Percentiles rank a stretch among this genome's conserved stretches.
These are phyloP conservation scores for Meripilus lineatus DNA, from an alignment of 1,284 basidiomycete species.

Conservation along the genomic window DNA sequence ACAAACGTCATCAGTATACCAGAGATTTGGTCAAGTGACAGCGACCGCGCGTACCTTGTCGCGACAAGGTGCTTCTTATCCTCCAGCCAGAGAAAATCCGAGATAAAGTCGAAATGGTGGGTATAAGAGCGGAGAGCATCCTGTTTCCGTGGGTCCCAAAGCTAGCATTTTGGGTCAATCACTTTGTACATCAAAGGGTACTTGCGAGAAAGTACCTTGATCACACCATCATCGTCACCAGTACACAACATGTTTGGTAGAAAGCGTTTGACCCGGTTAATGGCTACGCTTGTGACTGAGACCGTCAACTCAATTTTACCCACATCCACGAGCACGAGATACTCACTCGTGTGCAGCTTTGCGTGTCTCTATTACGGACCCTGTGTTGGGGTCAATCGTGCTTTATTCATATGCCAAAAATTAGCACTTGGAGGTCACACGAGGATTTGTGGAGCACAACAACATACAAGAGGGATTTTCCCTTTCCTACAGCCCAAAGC, in stretches of 20 bases:
- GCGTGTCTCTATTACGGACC: conserved; percentile 58
- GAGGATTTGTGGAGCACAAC: conserved; percentile 1
- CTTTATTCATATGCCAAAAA: no score
- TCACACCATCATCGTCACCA: conserved; percentile 91
- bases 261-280: conserved; percentile 77
- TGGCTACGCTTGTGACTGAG: conserved; percentile 62
- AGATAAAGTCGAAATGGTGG: conserved; percentile 95
- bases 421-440: no score
- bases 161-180: conserved; percentile 34
- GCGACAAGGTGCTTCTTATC: conserved; percentile 83
- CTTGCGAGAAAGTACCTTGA: conserved; percentile 57
- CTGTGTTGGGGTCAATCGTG: conserved; percentile 65
- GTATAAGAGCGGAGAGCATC: conserved; percentile 66
- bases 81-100: conserved; percentile 84
- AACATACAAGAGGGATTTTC: conserved; percentile 73
- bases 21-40: not conserved
- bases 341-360: conserved; percentile 77
- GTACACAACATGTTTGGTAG: conserved; percentile 72
- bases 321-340: conserved; percentile 8
- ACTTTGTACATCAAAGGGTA: not conserved
- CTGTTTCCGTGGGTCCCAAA: conserved; percentile 83
- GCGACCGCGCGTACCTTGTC: conserved; percentile 60
- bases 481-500: conserved; percentile 83
- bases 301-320: conserved; percentile 34
- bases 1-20: not conserved